Base-by-base conservation (phyloP, 495 filamentous ascomycete species). In the Talaromyces wortmannii region DNA sequence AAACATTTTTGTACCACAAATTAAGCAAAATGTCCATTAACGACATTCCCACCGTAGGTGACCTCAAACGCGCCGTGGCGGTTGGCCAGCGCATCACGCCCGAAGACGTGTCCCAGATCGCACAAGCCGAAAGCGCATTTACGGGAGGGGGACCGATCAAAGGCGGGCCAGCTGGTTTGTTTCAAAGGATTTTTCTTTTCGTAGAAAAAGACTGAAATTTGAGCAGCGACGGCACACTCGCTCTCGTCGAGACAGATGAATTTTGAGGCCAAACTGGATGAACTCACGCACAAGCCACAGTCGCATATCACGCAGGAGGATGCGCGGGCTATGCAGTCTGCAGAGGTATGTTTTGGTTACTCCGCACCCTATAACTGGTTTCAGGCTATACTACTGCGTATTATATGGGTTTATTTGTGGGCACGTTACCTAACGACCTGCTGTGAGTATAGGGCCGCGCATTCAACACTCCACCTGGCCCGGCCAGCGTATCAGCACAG, bases 131-230 rank as follows among this genome's bases (percentile, higher is more conserved):
- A 48, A 67, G 64, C 32, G 59, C 63, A n/a, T 50, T 71, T 53
- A 71, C 66, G 0, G 75, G 77, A 13, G 71, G 72, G 2, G 74
- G 76, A 10, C 74, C 77, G 15, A 77, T 82, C 29, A 81, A 81
- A 49, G 83, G 83, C 50, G 82, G 82, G 12, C 75, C 82, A 40
- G 73, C 74, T 8, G 74, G 76, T 55, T 59, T 69, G 42, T 76
- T 66, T 42, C 13, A 31, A 16, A 7, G 13, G 6, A 23, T 16
- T 17, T 45, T 32, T 18, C 36, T 23, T 4, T 29, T 8, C 16
- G 55, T 7, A 12, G 23, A 11, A 11, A n/a, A 44, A 16, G 29
- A 31, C 50, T 31, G 32, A 43, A 18, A 17, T 13, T 17, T 17
- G 5, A 48, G 8, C 40, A 71, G 68, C 68, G 6, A 65, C 63